These are phyloP conservation scores for Trichoderma sp. DNA, from an alignment of 2,329 filamentous ascomycete genomes.

Conservation along the genomic window DNA sequence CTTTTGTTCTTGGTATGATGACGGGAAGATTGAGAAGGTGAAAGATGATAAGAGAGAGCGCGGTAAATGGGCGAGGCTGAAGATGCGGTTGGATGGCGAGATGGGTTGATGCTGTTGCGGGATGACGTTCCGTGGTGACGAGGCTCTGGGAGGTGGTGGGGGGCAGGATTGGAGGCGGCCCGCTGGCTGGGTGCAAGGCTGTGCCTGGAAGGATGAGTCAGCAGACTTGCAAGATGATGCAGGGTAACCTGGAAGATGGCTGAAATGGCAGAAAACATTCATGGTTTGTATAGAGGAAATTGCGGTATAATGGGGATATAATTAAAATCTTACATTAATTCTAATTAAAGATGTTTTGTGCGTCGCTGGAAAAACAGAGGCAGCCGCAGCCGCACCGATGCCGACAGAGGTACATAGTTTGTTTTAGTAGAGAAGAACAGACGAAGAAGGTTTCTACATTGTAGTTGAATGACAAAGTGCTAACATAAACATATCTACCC, in stretches of 20 bases:
- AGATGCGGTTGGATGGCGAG: neutral
- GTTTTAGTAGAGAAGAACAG: no score
- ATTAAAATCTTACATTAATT: neutral
- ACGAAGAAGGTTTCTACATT: no score
- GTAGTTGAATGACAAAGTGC: no score
- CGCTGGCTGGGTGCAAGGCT: conserved; percentile 23
- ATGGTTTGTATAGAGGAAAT: no score
- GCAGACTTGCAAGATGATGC: neutral
- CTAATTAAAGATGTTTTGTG: neutral
- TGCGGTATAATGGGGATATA: no score
- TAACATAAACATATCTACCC: no score
- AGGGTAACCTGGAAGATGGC: neutral
- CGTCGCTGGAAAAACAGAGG: neutral
- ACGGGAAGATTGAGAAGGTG: neutral
- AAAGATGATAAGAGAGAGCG: neutral
- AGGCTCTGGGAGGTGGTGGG: conserved; percentile 20
- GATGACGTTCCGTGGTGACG: conserved; percentile 30
- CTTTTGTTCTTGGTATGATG: neutral
- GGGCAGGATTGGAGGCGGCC: conserved; percentile 14
- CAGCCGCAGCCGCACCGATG: no score
- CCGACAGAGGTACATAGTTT: no score
- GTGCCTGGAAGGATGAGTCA: conserved; percentile 10
- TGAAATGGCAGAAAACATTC: neutral
- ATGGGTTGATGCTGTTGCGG: conserved; percentile 3
- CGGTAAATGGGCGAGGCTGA: conserved; percentile 1